Conservation (phyloP, 2,329 filamentous ascomycete genomes). For the Dothidotthia symphoricarpi region DNA sequence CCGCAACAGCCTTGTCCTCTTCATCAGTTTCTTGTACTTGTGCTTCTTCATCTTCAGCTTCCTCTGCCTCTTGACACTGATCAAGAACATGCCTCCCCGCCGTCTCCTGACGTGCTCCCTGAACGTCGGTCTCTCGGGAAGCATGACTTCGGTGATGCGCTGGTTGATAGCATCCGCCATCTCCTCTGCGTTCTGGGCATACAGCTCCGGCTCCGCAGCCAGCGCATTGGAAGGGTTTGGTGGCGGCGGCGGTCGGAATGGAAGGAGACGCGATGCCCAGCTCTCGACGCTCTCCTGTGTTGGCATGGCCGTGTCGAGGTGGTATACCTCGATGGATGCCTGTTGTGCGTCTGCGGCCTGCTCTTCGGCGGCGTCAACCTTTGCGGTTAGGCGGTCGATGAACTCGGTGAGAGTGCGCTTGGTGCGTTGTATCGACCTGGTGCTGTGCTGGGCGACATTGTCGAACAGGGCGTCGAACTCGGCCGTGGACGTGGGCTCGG, state of each 20-base stretch:
- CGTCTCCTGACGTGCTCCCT: conserved; percentile 24
- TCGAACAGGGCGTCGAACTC: conserved; percentile 83
- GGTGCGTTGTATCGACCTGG: conserved; percentile 48
- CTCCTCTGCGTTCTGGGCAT: conserved; percentile 15
- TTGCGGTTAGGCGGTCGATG: conserved; percentile 42
- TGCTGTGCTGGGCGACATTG: conserved; percentile 50
- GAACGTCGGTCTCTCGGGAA: conserved; percentile 27
- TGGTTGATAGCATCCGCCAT: conserved; percentile 33
- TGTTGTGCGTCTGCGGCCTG: conserved; percentile 42
- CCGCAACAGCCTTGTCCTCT: conserved; percentile 81
- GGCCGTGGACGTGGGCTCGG: conserved; percentile 68
- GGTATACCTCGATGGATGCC: conserved; percentile 26
- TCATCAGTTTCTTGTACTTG: conserved; percentile 99
- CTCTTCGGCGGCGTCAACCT: conserved; percentile 33
- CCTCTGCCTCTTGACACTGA: conserved; percentile 88
- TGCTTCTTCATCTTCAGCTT: conserved; percentile 99
- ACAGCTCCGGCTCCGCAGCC: conserved; percentile 19
- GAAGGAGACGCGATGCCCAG: conserved; percentile 57
- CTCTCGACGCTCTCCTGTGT: conserved; percentile 41
- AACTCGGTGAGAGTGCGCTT: conserved; percentile 48
- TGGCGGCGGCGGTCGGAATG: conserved; percentile 81
- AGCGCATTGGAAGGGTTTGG: conserved; percentile 59
- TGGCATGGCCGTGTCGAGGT: conserved; percentile 34
- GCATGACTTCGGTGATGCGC: conserved; percentile 22
- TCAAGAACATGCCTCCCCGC: conserved; percentile 64